Base-by-base conservation (phyloP, 345 rosid species). In the Crucihimalaya himalaica region DNA sequence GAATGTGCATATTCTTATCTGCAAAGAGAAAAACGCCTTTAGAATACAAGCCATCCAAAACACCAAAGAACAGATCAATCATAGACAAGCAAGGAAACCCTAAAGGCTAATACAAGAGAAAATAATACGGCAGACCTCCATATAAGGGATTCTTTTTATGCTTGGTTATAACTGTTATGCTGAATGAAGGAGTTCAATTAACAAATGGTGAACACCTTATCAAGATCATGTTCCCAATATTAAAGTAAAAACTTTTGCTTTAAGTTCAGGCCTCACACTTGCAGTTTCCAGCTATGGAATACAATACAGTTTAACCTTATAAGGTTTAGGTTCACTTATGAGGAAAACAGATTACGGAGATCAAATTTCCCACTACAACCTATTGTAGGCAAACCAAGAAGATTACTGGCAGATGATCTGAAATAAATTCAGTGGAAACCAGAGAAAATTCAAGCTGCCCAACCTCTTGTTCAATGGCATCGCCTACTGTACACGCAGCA, bases 381-480 rank as follows among this genome's bases (percentile, higher is more conserved):
- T 34, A 34, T 34, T 20, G 65, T 5, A 6, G 15, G 14, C 42
- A 46, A 56, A 19, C 48, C 74, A 37, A 53, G 42, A 25, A 72
- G 5, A 63, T 43, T 19, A 39, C 40, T 0, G 37, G 53, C 5
- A 59, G 18, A 63, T 14, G 18, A 46, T 70, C 18, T 12, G 34
- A 51, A 32, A 35, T n/a, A 75, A 78, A 60, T n/a, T n/a, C 34
- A 42, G 56, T 27, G 27, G 46, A 68, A 51, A 51, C 37, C 28
- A 74, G 53, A 75, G 18, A 54, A 39, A 34, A 51, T 20, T 74
- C 3, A 37, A 67, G 59, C 19, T 65, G 51, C 63, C 80, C 14
- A 71, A 92, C 99, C 97, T 95, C 99, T 79, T 92, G 99, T 69
- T 95, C 99, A 82, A 95, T 81, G 46, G 96, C 96, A 64, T 90